These are phyloP conservation scores for Xylariomycetidae sp. DNA, from an alignment of 2,329 filamentous ascomycete species.

Conservation along the genomic window DNA sequence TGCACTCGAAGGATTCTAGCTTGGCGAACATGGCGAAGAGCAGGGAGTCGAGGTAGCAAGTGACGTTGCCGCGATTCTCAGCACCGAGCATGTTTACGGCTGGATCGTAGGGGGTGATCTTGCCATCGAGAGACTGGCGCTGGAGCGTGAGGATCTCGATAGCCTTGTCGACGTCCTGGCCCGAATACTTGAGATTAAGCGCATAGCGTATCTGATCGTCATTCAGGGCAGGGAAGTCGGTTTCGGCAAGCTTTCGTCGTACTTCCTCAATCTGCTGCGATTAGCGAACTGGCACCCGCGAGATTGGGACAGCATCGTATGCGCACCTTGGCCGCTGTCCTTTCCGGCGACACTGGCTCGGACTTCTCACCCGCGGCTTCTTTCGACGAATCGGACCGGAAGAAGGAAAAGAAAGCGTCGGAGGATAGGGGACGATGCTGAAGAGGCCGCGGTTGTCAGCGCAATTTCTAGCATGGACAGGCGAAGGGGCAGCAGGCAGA, in stretches of 20 bases:
- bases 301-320: no score
- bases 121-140: conserved; percentile 74
- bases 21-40: conserved; percentile 95
- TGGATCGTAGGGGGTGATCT: conserved; percentile 69
- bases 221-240: conserved; percentile 34
- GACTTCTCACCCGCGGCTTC: conserved; percentile 42
- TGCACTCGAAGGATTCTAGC: conserved; percentile 85
- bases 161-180: conserved; percentile 66
- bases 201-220: conserved; percentile 53
- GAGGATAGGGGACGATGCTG: conserved; percentile 48
- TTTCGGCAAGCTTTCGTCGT: conserved; percentile 27
- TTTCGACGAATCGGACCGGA: conserved; percentile 54
- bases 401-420: conserved; percentile 57
- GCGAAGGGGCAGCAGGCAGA: neutral
- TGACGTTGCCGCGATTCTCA: conserved; percentile 77
- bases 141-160: conserved; percentile 72
- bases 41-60: conserved; percentile 89
- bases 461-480: neutral
- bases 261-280: conserved; percentile 28
- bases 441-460: no score
- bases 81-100: conserved; percentile 71
- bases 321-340: conserved; percentile 32
- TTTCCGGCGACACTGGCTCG: no score
- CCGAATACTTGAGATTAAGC: conserved; percentile 57
- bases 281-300: conserved; percentile 11